A percentile compares a stretch with the other conserved stretches of the same genome.
phyloP scores from a whole-genome alignment of 2,329 filamentous ascomycete genomes.

The Scytalidium sp. region DNA sequence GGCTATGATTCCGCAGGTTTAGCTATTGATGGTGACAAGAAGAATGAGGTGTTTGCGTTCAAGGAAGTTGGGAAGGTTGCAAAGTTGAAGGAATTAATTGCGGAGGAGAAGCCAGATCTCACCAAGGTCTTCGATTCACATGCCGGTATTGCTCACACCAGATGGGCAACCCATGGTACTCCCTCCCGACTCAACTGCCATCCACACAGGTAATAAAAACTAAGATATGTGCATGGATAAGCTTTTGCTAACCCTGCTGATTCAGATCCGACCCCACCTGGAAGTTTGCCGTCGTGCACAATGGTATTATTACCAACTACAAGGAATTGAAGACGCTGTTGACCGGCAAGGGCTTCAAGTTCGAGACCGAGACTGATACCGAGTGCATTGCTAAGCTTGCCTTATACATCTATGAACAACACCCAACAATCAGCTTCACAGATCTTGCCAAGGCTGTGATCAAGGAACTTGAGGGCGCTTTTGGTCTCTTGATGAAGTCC shows the following conservation, averaged over 20 bases:
- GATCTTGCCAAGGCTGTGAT: slow-evolving; percentile 97
- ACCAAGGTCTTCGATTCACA: slow-evolving; percentile 96
- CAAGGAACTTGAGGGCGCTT: slow-evolving; percentile 96
- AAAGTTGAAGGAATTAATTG: slow-evolving; percentile 92
- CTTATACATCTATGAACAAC: slow-evolving; percentile 96
- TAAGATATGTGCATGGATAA: neutral
- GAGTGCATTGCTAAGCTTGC: slow-evolving; percentile 99
- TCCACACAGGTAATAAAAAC: slow-evolving; percentile 74
- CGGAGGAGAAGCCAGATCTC: slow-evolving; percentile 76
- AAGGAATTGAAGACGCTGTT: slow-evolving; percentile 97
- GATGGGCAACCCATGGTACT: slow-evolving; percentile 96
- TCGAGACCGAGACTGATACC: slow-evolving; percentile 98
- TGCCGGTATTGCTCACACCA: slow-evolving; percentile 96
- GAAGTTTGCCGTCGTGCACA: slow-evolving; percentile 98
- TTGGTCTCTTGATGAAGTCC: slow-evolving; percentile 95
- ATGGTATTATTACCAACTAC: slow-evolving; percentile 99
- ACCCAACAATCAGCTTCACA: slow-evolving; percentile 93
- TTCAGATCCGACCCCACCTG: slow-evolving; percentile 84
- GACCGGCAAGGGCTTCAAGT: slow-evolving; percentile 91
- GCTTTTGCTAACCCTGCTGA: slow-evolving; percentile 12
- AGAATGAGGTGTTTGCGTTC: slow-evolving; percentile 94
- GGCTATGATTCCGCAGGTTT: slow-evolving; percentile 97
- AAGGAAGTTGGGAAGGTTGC: slow-evolving; percentile 99
- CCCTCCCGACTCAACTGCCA: slow-evolving; percentile 97
- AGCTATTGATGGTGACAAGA: slow-evolving; percentile 96